Evolutionary conservation across 2,329 filamentous ascomycete species (phyloP).

Genomic region (Colletotrichum orchidophilum): DNA sequence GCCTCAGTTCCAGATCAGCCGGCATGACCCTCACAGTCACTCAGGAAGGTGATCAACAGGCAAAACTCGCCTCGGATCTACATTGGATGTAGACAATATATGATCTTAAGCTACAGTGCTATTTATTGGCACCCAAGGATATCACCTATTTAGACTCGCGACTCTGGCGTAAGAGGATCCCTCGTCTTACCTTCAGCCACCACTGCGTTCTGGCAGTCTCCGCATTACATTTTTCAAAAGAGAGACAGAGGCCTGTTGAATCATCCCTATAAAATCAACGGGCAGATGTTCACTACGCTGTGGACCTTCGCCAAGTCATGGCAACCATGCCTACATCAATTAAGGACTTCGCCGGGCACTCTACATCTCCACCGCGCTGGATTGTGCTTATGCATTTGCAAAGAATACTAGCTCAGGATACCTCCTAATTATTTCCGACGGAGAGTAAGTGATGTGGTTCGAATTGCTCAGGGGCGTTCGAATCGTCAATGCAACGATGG

Average conservation of each 20-base stretch:
- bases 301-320: slow-evolving; percentile 29
- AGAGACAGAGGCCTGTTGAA: neutral
- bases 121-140: slow-evolving; percentile 17
- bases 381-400: slow-evolving; percentile 29
- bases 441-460: slow-evolving; percentile 34
- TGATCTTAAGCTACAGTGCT: slow-evolving; percentile 28
- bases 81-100: slow-evolving; percentile 23
- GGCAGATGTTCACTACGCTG: slow-evolving; percentile 26
- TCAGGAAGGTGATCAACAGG: neutral
- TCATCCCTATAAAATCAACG: slow-evolving; percentile 7
- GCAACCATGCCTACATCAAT: slow-evolving; percentile 18
- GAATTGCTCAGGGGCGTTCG: slow-evolving; percentile 33
- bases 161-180: slow-evolving; percentile 30
- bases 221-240: slow-evolving; percentile 11
- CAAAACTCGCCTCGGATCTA: neutral
- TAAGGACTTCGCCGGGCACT: slow-evolving; percentile 27
- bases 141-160: neutral
- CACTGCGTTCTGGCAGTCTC: slow-evolving; percentile 27
- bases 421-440: slow-evolving; percentile 33
- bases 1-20: neutral
- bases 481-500: slow-evolving; percentile 33
- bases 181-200: slow-evolving; percentile 24
- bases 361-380: slow-evolving; percentile 26
- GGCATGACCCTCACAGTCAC: neutral
- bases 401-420: slow-evolving; percentile 28